phyloP scores from a whole-genome alignment of 208 protist genomes.

The Leishmania major region DNA sequence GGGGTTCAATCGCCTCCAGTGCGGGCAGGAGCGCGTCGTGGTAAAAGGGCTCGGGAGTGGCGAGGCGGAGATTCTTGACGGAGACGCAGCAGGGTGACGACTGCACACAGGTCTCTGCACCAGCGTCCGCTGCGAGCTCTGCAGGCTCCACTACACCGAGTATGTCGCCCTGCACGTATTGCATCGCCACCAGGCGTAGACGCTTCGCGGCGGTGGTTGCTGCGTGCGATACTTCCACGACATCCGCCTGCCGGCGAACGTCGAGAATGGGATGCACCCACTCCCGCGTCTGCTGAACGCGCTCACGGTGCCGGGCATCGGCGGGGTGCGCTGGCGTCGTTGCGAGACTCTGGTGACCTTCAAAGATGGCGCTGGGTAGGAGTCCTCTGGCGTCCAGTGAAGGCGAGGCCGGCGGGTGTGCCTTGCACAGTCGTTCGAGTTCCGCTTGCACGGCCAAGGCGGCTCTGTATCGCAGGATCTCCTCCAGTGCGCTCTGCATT shows the following conservation, averaged over 20 bases:
- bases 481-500: constrained; percentile 9
- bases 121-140: background rate
- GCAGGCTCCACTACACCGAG: constrained; percentile 14
- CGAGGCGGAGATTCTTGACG: constrained; percentile 24
- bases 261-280: constrained; percentile 50
- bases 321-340: background rate
- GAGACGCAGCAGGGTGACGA: constrained; percentile 5
- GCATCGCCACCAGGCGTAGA: constrained; percentile 10
- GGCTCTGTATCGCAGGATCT: constrained; percentile 24
- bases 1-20: constrained; percentile 39
- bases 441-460: constrained; percentile 12
- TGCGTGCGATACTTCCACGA: background rate
- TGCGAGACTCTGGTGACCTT: constrained; percentile 32
- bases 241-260: constrained; percentile 27
- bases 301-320: background rate
- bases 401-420: constrained; percentile 6
- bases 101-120: background rate
- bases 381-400: constrained; percentile 26
- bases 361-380: constrained; percentile 41
- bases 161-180: constrained; percentile 21
- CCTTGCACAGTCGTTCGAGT: constrained; percentile 11
- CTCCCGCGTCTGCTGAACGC: background rate
- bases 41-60: constrained; percentile 26
- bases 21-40: constrained; percentile 38
- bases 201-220: background rate